phyloP scores from a whole-genome alignment of 106 monocot species.

The Agapanthus africanus region DNA sequence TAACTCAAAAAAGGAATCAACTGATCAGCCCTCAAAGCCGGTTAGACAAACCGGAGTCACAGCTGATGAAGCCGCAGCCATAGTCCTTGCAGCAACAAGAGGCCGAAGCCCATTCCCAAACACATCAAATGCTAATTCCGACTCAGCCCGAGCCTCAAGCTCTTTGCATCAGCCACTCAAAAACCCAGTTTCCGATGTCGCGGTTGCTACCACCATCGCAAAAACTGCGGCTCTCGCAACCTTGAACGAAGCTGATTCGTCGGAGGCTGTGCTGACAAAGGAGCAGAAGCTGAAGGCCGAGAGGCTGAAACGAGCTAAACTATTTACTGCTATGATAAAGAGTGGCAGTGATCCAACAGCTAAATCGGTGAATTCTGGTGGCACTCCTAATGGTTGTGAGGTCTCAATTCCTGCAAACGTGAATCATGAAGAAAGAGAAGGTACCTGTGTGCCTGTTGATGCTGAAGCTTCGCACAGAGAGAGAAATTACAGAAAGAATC shows the following conservation, averaged over 20 bases:
- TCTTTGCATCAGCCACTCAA: constrained; percentile 11
- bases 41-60: constrained; percentile 33
- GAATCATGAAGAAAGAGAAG: constrained; percentile 48
- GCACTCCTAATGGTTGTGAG: constrained; percentile 8
- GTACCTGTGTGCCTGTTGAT: constrained; percentile 41
- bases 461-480: constrained; percentile 13
- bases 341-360: constrained; percentile 16
- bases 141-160: neutral
- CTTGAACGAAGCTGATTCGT: constrained; percentile 66
- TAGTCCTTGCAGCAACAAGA: constrained; percentile 74
- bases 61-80: constrained; percentile 71
- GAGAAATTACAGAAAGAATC: constrained; percentile 22
- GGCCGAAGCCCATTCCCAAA: constrained; percentile 34
- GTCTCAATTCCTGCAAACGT: constrained; percentile 20
- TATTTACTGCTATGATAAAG: constrained; percentile 83
- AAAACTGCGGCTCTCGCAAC: constrained; percentile 63
- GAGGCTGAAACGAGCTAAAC: constrained; percentile 79
- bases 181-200: constrained; percentile 19
- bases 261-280: constrained; percentile 53
- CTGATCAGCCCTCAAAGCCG: constrained; percentile 17
- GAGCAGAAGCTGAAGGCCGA: constrained; percentile 93
- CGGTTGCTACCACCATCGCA: constrained; percentile 58
- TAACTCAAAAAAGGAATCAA: constrained; percentile 42
- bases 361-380: constrained; percentile 15
- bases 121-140: constrained; percentile 1